These are phyloP conservation scores for Chaetoceros muelleri DNA, from an alignment of 108 stramenopile genomes.

Conservation along the genomic window DNA sequence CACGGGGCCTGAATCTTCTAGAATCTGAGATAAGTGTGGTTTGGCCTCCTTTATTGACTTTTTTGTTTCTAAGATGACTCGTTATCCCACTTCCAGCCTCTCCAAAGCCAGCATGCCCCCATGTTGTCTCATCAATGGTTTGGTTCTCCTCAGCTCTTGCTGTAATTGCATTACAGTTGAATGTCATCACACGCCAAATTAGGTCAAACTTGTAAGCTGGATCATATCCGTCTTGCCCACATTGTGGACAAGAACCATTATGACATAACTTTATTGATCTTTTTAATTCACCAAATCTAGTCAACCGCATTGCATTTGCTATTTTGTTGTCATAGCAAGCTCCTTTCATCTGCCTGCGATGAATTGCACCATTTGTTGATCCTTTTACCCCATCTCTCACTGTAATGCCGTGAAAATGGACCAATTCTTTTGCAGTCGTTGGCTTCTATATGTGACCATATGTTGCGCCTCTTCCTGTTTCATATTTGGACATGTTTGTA, in stretches of 20 bases:
- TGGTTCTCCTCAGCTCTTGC: slow-evolving; percentile 4
- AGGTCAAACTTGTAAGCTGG: slow-evolving; percentile 10
- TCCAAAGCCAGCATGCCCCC: slow-evolving; percentile 8
- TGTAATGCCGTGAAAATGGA: slow-evolving; percentile 1
- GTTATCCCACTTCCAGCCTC: slow-evolving; percentile 4
- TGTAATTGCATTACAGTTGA: slow-evolving; percentile 6
- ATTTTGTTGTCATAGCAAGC: slow-evolving; percentile 1
- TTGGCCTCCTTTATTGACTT: slow-evolving; percentile 5
- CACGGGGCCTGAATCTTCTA: slow-evolving; percentile 1
- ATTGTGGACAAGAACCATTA: background rate
- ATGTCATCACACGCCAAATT: background rate
- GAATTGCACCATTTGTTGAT: slow-evolving; percentile 2
- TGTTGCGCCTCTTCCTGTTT: background rate
- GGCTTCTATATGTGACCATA: slow-evolving; percentile 2
- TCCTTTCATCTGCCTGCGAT: slow-evolving; percentile 1
- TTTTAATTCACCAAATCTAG: slow-evolving; percentile 5
- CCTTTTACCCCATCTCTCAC: slow-evolving; percentile 4
- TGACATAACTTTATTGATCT: slow-evolving; percentile 3
- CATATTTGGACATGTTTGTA: background rate
- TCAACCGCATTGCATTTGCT: slow-evolving; percentile 1
- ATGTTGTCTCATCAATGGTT: slow-evolving; percentile 10
- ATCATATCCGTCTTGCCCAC: slow-evolving; percentile 2
- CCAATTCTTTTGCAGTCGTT: background rate
- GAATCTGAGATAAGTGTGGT: slow-evolving; percentile 8
- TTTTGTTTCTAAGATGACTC: background rate